Base-by-base conservation (phyloP, 495 filamentous ascomycete species). In the Glarea lozoyensis region DNA sequence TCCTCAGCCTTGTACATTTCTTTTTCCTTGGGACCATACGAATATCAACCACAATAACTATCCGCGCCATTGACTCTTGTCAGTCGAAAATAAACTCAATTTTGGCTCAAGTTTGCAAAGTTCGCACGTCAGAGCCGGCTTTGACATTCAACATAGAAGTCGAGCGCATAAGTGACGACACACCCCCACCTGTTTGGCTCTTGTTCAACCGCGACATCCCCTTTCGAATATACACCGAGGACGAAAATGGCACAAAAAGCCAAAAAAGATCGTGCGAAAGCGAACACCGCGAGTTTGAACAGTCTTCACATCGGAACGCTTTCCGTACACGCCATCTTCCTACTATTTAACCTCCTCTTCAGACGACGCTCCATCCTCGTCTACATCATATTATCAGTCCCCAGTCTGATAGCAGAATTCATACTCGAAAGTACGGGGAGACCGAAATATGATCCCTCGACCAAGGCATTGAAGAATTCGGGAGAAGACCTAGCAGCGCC, bases 401-500 rank as follows among this genome's bases (percentile, higher is more conserved):
- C 92, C 1, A 76, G 80, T 18, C 68, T 94, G 18, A 48, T 78
- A 40, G 84, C 92, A 61, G 82, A 96, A 55, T 81, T 79, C 57
- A 82, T 82, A 34, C 75, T 98, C 21, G 90, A 97, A 58, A 75
- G 75, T 24, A 73, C 86, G 6, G 85, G 84, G 0, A 84, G 92
- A 5, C 92, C 92, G 7, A 75, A 62, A 38, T 87, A 80, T 60
- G 72, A 72, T 38, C 39, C 72, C 3, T 53, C 53, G 10, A 81
- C 78, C 54, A 78, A 76, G n/a, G 76, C 78, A 2, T 65, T 97
- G 31, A 77, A 76, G 49, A 75, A 69, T 11, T 69, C 82, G 0
- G 92, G 92, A 13, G 90, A 97, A 59, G 92, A 97, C 60, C 72
- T 98, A 18, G 81, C 85, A 20, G 86, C 87, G 0, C 76, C 82